A percentile compares a stretch with the other conserved stretches of the same genome.
phyloP scores from a whole-genome alignment of 345 rosid species.

The Gossypium herbaceum region DNA sequence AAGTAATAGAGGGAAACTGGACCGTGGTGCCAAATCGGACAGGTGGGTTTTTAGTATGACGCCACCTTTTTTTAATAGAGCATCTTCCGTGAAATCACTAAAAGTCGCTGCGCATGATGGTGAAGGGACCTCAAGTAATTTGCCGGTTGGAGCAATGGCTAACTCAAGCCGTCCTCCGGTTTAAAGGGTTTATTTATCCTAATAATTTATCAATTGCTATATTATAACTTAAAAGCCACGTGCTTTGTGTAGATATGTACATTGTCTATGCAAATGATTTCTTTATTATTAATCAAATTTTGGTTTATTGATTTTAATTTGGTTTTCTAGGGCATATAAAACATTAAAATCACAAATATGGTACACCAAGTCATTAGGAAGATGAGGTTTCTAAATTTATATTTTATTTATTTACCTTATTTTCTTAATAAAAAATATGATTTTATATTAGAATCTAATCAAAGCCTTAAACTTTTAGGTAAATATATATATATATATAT shows the following conservation, averaged over 20 bases:
- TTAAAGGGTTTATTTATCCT: background rate
- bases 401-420: no score
- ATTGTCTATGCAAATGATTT: background rate
- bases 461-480: no score
- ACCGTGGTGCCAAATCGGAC: conserved; percentile 35
- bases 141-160: background rate
- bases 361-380: background rate
- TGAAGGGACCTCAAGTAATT: conserved; percentile 13
- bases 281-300: background rate
- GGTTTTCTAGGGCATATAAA: background rate
- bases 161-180: conserved; percentile 36
- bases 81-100: conserved; percentile 44
- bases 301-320: background rate
- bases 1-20: conserved; percentile 29
- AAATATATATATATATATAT: no score
- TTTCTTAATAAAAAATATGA: no score
- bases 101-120: conserved; percentile 33
- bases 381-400: no score
- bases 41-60: conserved; percentile 36
- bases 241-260: conserved; percentile 6
- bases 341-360: background rate
- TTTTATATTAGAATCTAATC: no score
- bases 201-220: background rate
- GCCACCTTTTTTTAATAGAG: conserved; percentile 35
- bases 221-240: background rate